Evolutionary conservation across 768 basidiomycete genomes (phyloP).

Genomic region (Mycena filopes): DNA sequence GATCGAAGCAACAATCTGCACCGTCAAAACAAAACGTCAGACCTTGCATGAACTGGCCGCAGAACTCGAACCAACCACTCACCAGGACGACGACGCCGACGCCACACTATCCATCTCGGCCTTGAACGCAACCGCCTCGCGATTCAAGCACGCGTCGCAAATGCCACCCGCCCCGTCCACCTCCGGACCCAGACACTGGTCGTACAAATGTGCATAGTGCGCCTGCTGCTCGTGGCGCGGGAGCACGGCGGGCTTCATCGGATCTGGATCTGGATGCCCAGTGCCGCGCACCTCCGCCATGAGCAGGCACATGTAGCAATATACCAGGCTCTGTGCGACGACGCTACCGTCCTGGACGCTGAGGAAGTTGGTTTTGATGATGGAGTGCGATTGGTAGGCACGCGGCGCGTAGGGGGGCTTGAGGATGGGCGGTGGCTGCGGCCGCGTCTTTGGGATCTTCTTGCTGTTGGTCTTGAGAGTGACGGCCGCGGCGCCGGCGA

Average conservation of each 20-base stretch:
- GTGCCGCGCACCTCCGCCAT: neutral
- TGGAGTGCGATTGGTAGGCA: neutral
- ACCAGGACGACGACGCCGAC: too few relatives aligned
- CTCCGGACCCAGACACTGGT: neutral
- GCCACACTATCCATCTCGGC: too few relatives aligned
- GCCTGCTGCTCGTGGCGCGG: neutral
- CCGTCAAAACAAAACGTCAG: too few relatives aligned
- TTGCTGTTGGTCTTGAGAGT: slow-evolving; percentile 12
- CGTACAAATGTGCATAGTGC: neutral
- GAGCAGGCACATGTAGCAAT: neutral
- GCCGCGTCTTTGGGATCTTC: slow-evolving; percentile 11
- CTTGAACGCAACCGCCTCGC: neutral
- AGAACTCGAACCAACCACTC: too few relatives aligned
- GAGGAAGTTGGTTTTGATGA: slow-evolving; percentile 11
- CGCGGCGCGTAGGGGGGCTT: neutral
- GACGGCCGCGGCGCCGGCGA: slow-evolving; percentile 1
- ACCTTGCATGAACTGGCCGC: too few relatives aligned
- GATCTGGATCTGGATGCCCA: neutral
- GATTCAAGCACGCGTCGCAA: slow-evolving; percentile 3
- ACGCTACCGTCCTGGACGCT: neutral
- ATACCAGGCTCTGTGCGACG: neutral
- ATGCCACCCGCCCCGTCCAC: neutral
- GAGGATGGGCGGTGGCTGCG: slow-evolving; percentile 5
- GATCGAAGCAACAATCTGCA: too few relatives aligned
- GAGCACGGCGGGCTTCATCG: neutral